These are phyloP conservation scores for Chytriomyces sp. DNA, from an alignment of 192 early-diverging fungal species.

Conservation along the genomic window DNA sequence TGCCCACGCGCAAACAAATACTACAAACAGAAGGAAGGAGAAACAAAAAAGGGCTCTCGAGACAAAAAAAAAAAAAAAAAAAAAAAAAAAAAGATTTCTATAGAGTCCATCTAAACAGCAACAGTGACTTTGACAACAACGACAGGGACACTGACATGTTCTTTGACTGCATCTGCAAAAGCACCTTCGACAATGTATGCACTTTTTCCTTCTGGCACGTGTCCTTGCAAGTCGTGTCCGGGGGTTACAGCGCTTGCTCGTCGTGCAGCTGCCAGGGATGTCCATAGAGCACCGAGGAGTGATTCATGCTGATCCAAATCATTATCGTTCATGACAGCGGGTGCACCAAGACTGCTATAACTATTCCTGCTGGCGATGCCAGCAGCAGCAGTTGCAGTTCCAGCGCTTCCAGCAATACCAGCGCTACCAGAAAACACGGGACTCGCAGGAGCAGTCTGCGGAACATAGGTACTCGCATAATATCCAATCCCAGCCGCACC, in stretches of 20 bases:
- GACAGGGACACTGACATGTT: conserved; percentile 15
- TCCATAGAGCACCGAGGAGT: background rate
- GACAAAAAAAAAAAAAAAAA: too few species aligned
- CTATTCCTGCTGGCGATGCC: background rate
- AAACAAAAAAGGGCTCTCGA: too few species aligned
- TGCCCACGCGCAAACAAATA: too few species aligned
- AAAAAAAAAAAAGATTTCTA: too few species aligned
- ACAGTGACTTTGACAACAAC: conserved; percentile 7
- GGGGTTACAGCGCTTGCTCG: background rate
- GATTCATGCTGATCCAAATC: too few species aligned
- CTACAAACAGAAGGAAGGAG: too few species aligned
- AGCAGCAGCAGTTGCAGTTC: too few species aligned
- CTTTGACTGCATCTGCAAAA: conserved; percentile 13
- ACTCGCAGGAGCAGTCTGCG: background rate
- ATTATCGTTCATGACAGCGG: too few species aligned
- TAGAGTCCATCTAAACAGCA: background rate
- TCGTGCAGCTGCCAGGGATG: background rate
- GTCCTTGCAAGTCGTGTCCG: background rate
- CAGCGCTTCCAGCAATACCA: too few species aligned
- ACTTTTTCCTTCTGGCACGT: conserved; percentile 15
- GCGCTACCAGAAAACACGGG: too few species aligned
- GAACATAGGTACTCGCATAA: conserved; percentile 1
- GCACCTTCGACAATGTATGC: conserved; percentile 19
- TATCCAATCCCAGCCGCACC: background rate
- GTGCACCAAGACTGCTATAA: background rate